Conservation (phyloP, 805 yeast species). For the Maudiozyma barnettii region DNA sequence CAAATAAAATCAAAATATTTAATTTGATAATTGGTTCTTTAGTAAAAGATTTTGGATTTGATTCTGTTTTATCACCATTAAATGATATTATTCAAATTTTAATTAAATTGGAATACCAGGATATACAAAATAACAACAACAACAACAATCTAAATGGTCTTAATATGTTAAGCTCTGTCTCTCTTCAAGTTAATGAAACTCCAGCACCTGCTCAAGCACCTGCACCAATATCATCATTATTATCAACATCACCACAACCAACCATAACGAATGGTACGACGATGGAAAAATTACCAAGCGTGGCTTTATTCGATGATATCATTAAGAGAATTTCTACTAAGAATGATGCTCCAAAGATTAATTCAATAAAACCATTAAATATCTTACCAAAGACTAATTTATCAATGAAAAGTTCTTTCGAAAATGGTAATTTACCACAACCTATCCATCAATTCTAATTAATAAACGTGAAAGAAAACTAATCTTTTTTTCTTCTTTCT, state of each 20-base stretch:
- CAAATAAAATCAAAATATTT: neutral
- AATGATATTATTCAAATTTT: slow-evolving; percentile 41
- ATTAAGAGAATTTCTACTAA: neutral
- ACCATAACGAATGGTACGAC: neutral
- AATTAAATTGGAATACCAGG: neutral
- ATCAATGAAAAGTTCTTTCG: slow-evolving; percentile 14
- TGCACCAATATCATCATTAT: neutral
- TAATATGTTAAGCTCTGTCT: slow-evolving; percentile 24
- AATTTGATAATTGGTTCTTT: slow-evolving; percentile 48
- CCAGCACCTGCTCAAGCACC: too few species aligned
- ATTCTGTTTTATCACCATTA: slow-evolving; percentile 51
- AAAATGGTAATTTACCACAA: slow-evolving; percentile 23
- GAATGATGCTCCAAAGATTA: neutral
- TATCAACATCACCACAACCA: neutral
- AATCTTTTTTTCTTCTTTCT: too few species aligned
- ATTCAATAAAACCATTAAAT: neutral
- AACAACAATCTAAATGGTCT: slow-evolving; percentile 25
- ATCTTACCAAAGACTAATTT: slow-evolving; percentile 7
- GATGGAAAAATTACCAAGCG: slow-evolving; percentile 4
- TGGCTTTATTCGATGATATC: slow-evolving; percentile 3
- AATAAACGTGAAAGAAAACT: neutral
- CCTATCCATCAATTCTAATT: slow-evolving; percentile 24
- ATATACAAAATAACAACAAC: slow-evolving; percentile 7
- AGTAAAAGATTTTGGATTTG: slow-evolving; percentile 74
- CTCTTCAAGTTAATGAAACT: slow-evolving; percentile 15